Percentiles rank a stretch among this genome's conserved stretches.
These are phyloP conservation scores for Tubosaeta sp. DNA, from an alignment of 768 basidiomycete genomes.

Conservation along the genomic window DNA sequence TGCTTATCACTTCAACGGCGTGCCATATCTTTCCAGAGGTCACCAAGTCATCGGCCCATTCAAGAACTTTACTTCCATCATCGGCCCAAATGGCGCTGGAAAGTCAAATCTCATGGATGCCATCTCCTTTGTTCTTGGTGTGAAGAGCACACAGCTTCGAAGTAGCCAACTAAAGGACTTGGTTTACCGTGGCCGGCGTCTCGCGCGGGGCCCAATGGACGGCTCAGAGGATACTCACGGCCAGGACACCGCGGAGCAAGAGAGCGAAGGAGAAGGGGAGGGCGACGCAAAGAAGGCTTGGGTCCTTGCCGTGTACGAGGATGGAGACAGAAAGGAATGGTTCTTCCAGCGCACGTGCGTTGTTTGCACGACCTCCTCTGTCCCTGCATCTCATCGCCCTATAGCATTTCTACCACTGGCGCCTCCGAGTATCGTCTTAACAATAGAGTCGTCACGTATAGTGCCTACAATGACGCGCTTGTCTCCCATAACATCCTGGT, in stretches of 20 bases:
- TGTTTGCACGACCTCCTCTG: neutral
- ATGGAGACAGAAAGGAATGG: slow-evolving; percentile 77
- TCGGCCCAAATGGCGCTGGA: slow-evolving; percentile 98
- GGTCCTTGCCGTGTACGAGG: slow-evolving; percentile 90
- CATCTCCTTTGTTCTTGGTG: slow-evolving; percentile 96
- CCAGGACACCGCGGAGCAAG: slow-evolving; percentile 48
- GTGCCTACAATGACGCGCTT: slow-evolving; percentile 84
- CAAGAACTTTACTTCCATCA: slow-evolving; percentile 90
- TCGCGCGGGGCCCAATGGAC: slow-evolving; percentile 48
- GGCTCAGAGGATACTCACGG: slow-evolving; percentile 40
- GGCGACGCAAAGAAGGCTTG: slow-evolving; percentile 90
- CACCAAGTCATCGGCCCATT: slow-evolving; percentile 89
- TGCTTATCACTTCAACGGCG: neutral
- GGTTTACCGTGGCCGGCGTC: slow-evolving; percentile 85
- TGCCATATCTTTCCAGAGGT: slow-evolving; percentile 40
- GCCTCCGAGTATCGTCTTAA: slow-evolving; percentile 91
- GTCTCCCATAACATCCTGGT: slow-evolving; percentile 91
- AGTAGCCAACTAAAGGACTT: slow-evolving; percentile 94
- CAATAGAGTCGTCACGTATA: slow-evolving; percentile 73
- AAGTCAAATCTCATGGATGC: slow-evolving; percentile 99
- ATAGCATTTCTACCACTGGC: slow-evolving; percentile 82
- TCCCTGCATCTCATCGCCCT: neutral
- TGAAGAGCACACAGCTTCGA: slow-evolving; percentile 89
- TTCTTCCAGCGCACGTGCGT: slow-evolving; percentile 88
- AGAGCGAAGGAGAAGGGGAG: slow-evolving; percentile 54